Evolutionary conservation across 2,329 filamentous ascomycete genomes (phyloP), one percentile per base, ranked within the genome.

Genomic region (Calcarisporium arbuscula): DNA sequence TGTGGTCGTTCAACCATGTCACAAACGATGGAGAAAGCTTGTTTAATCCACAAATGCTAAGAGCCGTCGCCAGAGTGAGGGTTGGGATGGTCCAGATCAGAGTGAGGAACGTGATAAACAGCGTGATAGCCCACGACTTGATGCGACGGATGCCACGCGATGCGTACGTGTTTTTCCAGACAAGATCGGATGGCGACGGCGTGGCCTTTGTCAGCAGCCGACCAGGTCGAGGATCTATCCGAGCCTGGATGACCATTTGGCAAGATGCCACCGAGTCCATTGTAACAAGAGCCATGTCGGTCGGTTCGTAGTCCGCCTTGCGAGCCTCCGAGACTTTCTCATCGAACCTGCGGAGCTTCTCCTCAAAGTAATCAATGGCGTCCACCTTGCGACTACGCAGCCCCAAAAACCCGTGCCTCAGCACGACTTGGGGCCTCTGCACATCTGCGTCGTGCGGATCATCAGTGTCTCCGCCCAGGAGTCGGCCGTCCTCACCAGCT

Each of bases 231-330:
- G 92, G 88, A 52, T 96, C 90, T 34, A 98, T 78, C 9, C 94
- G 81, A 5, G 92, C 89, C 60, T 98, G 92, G 28, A 95, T 86
- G 17, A 89, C 86, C 88, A 96, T 95, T 64, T 98, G 92, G 47
- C 77, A 81, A 20, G 89, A 82, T 11, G 89, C 85, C 32, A 95
- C 92, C 4, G 87, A 92, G 62, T 95, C 86, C 87, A 98, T 94
- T 0, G 92, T 96, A 25, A 98, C 85, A 57, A 98, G 95, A 1
- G 94, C 94, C 40, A 94, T 73, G 31, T 90, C 82, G 1, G 81
- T 89, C 0, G 92, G 71, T 6, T 72, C 65, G 49, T 88, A 96
- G 4, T 83, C 73, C 56, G 85, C 85, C 50, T 78, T 77, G 19
- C 92, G 77, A 9, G 87, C 77, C 7, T 62, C 61, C 7, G 62